Evolutionary conservation across 176 grass and related monocot genomes (phyloP), one percentile per base, ranked within the genome.

Genomic region (Bonia amplexicaulis): DNA sequence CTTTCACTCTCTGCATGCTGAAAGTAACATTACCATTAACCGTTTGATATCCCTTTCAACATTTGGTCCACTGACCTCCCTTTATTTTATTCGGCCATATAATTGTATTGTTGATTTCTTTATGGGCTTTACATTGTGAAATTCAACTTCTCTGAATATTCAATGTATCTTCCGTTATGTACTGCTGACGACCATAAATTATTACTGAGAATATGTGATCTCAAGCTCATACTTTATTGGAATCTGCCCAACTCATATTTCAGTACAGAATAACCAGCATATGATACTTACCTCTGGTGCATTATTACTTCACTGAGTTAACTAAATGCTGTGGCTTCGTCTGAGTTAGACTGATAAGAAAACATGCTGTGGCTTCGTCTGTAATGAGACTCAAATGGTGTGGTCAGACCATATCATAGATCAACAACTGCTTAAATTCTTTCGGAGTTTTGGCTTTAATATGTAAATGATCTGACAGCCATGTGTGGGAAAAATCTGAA

Each of bases 1-100:
- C 26, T 33, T 54, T 35, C 48, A 41, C 63, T 37, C 29, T 61
- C 55, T 66, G 70, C 20, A 4, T 64, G 82, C 29, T 90, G 67
- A 90, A 90, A 90, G 89, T 44, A 69, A 69, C 60, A 67, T 45
- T 89, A 57, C 42, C 29, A 80, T 79, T 79, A 66, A 78, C 52
- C 79, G 66, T 90, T 82, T 69, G 74, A 27, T 74, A 37, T 44
- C 39, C 12, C 84, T 87, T 74, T 87, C 74, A 83, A 41, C 67
- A 87, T 78, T 87, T 82, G 78, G 83, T 86, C 88, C 88, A 78
- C 73, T 64, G 67, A 66, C 78, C 12, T 72, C 13, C 66, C 29
- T 78, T 73, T 78, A 73, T 78, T 82, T 46, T 73, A 86, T 86
- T 61, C 58, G 6, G 25, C 68, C 73, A 61, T 83, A 55, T 20